Evolutionary conservation across 768 basidiomycete species (phyloP).

Genomic region (Suillus tomentosus): DNA sequence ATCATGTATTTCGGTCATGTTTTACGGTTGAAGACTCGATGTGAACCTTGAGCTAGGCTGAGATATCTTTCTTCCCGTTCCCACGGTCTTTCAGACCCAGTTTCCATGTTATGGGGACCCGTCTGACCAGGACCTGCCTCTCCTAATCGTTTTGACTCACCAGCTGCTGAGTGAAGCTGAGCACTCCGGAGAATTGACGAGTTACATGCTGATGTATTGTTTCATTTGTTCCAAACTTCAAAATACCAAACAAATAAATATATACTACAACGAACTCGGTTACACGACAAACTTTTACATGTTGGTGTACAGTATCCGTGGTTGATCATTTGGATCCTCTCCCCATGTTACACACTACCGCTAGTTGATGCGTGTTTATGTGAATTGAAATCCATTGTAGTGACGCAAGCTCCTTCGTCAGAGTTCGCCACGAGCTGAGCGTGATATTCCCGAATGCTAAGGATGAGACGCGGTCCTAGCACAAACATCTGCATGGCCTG

Average conservation of each 20-base stretch:
- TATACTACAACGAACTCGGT: not conserved
- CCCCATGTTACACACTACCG: not conserved
- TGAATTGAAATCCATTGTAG: not conserved
- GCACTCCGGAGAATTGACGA: too few species aligned
- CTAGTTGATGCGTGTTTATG: not conserved
- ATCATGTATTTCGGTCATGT: conserved; percentile 88
- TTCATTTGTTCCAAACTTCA: not conserved
- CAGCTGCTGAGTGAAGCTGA: too few species aligned
- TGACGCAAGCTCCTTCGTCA: not conserved
- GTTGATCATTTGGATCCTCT: not conserved
- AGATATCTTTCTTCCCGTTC: too few species aligned
- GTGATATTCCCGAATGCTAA: not conserved
- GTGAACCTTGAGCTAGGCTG: too few species aligned
- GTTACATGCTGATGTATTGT: too few species aligned
- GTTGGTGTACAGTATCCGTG: not conserved
- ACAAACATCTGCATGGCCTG: not conserved
- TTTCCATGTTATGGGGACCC: too few species aligned
- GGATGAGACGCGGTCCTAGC: not conserved
- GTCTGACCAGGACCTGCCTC: too few species aligned
- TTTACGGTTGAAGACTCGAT: not conserved
- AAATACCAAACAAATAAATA: not conserved
- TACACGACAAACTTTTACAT: not conserved
- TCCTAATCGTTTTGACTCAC: too few species aligned
- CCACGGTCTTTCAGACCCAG: too few species aligned
- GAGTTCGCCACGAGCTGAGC: not conserved